Base-by-base conservation (phyloP, 2,329 filamentous ascomycete genomes). In the Xylariaceae sp. region DNA sequence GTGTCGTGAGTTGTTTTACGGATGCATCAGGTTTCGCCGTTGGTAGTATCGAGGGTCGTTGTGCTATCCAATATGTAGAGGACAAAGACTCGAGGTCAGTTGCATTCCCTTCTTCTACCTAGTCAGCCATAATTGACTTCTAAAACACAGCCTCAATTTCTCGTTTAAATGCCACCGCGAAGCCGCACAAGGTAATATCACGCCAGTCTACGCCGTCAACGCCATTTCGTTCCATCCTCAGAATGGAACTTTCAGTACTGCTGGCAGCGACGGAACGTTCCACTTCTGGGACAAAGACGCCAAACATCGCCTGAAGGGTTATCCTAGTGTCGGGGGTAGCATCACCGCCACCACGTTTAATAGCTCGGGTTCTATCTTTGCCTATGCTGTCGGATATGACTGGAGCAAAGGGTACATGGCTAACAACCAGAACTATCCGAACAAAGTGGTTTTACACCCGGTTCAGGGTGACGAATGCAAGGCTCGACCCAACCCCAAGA, bases 141-240 rank as follows among this genome's bases (percentile, higher is more conserved):
- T 19, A 37, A 50, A 37, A 7, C 12, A 53, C 61, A 87, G 85
- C 66, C 88, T 86, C 67, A 97, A 99, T 77, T 99, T 99, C 78
- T 96, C 90, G 42, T 99, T 99, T 84, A 97, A 97, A 74, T 99
- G 94, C 74, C 94, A 99, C 72, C 91, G 94, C 56, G 89, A 96
- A 65, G 82, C 84, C 4, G 83, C 88, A 1, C 75, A 84, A 54
- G 83, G 82, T 67, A 91, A 90, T 72, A 76, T 87, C 61, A 89
- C 88, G 65, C 94, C 92, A 68, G 94, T 97, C 65, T 94, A 91
- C 77, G 86, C 91, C 1, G 91, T 99, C 68, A 99, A 99, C 75
- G 87, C 91, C 64, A 99, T 99, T 72, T 95, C 89, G 29, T 97
- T 97, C 84, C 94, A 99, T 74, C 94, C 94, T 1, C 80, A 88